Percentiles rank a stretch among this genome's conserved stretches.
Conservation (phyloP, 768 basidiomycete species). For the Amanita brunnescens region DNA sequence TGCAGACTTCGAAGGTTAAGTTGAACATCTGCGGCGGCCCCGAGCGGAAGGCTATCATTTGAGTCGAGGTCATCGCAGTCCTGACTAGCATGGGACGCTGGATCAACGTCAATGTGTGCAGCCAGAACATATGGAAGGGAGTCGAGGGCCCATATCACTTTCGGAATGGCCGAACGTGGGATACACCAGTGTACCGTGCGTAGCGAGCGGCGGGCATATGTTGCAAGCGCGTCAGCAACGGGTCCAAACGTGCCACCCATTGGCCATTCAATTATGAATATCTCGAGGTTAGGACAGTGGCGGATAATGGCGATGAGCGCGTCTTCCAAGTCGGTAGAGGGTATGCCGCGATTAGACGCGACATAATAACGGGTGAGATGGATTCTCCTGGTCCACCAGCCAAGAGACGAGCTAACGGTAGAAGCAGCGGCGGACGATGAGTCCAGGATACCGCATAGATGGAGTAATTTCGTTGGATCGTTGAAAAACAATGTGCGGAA, state of each 20-base stretch:
- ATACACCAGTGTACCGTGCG: constrained; percentile 57
- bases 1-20: constrained; percentile 47
- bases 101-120: constrained; percentile 47
- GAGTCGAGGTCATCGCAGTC: constrained; percentile 27
- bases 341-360: constrained; percentile 25
- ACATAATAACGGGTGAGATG: constrained; percentile 50
- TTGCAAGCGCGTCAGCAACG: constrained; percentile 55
- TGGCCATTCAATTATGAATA: constrained; percentile 63
- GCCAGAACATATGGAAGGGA: constrained; percentile 49
- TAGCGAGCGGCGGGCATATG: constrained; percentile 38
- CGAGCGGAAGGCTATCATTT: constrained; percentile 36
- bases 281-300: constrained; percentile 66
- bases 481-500: constrained; percentile 65
- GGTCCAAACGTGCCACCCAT: constrained; percentile 51
- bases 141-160: constrained; percentile 66
- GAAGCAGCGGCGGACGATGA: constrained; percentile 25
- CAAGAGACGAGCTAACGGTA: constrained; percentile 38
- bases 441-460: constrained; percentile 44
- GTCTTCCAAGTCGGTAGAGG: constrained; percentile 40
- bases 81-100: constrained; percentile 20
- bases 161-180: constrained; percentile 44
- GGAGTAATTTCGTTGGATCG: constrained; percentile 44
- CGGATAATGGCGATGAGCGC: constrained; percentile 50
- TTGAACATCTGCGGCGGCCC: constrained; percentile 49
- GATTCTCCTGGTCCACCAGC: constrained; percentile 69